Percentiles rank a stretch among this genome's conserved stretches.
Evolutionary conservation across 2,329 filamentous ascomycete species (phyloP).

Genomic region (Raffaelea albimanens): DNA sequence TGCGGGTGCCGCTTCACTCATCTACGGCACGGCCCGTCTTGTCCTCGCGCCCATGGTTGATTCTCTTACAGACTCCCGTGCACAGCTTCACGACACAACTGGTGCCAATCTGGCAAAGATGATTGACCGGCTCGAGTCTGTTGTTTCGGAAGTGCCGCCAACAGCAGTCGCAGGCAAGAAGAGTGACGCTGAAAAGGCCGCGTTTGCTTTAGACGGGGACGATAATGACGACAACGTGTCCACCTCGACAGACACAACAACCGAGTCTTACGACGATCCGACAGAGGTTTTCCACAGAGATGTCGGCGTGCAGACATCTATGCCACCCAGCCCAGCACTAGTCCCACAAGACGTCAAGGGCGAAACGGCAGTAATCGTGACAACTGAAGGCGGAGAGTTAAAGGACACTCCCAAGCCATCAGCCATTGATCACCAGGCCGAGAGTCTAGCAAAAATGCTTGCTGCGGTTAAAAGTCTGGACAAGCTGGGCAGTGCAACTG

Average conservation of each 20-base stretch:
- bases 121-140: slow-evolving; percentile 40
- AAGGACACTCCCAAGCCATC: neutral
- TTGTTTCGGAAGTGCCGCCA: slow-evolving; percentile 52
- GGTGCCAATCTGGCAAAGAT: slow-evolving; percentile 34
- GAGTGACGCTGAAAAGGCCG: too few relatives aligned
- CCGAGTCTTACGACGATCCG: slow-evolving; percentile 48
- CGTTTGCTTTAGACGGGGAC: slow-evolving; percentile 6
- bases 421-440: slow-evolving; percentile 2
- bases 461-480: slow-evolving; percentile 14
- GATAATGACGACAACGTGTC: slow-evolving; percentile 11
- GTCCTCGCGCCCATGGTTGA: slow-evolving; percentile 55
- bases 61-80: slow-evolving; percentile 39
- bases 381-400: neutral
- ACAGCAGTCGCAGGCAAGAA: too few relatives aligned
- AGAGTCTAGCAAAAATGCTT: slow-evolving; percentile 3
- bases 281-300: slow-evolving; percentile 76
- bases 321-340: slow-evolving; percentile 29
- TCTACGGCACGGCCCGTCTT: slow-evolving; percentile 64
- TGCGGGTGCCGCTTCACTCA: slow-evolving; percentile 45
- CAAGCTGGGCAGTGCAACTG: slow-evolving; percentile 2
- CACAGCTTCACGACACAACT: slow-evolving; percentile 41
- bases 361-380: neutral
- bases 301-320: slow-evolving; percentile 67
- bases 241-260: slow-evolving; percentile 24
- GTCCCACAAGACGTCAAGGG: neutral